Evolutionary conservation across 805 yeast species (phyloP), one percentile per base, ranked within the genome.

Genomic region (Jamesozyma piceae): DNA sequence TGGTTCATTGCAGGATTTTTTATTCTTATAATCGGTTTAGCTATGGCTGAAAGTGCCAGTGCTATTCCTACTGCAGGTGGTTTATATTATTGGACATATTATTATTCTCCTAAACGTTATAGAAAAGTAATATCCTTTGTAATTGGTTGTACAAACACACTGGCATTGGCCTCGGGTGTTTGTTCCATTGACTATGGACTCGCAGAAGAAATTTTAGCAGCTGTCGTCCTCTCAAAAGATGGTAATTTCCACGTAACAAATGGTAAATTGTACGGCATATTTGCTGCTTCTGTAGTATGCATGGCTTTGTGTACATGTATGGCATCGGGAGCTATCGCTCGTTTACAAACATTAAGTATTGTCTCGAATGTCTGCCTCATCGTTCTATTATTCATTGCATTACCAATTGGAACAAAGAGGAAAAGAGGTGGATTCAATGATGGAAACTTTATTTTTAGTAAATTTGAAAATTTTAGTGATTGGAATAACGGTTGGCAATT

Each of bases 1-100:
- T 82, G 90, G 89, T 60, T 78, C 37, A 53, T 77, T 14, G 71
- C 84, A 28, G 53, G 52, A 2, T 45, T 67, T 10, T 75, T 78
- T 50, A 77, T 81, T 43, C 54, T 79, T 42, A 54, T 68, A 9
- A 71, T 78, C n/a, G 87, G 86, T 15, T 48, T 73, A 6, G 68
- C 81, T 15, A 74, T 82, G 78, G 69, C 83, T 5, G 82, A 80
- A 52, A 60, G 80, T 47, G 84, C 82, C 1, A 72, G 80, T 30
- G 74, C 87, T 1, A 73, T 78, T 49, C 89, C 90, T 22, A 81
- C 89, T 1, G 74, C 82, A 18, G 89, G 89, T 42, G 89, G 89
- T 8, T 63, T 82, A 32, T 82, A 79, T 55, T 77, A 74, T 60
- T 78, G 82, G 79, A 75, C 84, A 1, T 77, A 69, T 58, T 71